A percentile compares a stretch with the other conserved stretches of the same genome.
Conservation (phyloP, 331 rosid species). For the Quercus lobata region DNA sequence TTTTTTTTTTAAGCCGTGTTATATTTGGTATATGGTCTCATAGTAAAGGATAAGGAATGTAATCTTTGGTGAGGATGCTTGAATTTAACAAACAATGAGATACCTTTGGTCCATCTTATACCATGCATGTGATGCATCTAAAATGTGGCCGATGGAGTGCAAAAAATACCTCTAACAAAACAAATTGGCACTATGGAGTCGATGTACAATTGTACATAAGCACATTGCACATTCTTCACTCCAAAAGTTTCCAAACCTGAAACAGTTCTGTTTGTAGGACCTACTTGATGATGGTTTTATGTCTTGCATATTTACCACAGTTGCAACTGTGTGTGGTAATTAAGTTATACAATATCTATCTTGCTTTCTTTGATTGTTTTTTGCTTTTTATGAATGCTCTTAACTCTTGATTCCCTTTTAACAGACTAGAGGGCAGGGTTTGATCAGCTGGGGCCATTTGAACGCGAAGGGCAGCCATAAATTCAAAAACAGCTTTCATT, state of each 20-base stretch:
- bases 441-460: neutral
- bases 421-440: neutral
- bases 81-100: neutral
- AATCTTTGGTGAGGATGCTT: neutral
- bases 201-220: neutral
- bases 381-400: neutral
- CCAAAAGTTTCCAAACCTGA: neutral
- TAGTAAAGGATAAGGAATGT: neutral
- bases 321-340: neutral
- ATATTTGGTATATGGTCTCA: neutral
- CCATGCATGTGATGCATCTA: neutral
- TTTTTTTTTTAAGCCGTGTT: neutral
- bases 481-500: slow-evolving; percentile 24
- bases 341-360: neutral
- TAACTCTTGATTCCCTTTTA: neutral
- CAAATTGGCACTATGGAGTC: neutral
- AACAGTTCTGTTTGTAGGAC: neutral
- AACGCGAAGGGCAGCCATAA: slow-evolving; percentile 5
- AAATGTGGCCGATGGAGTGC: neutral
- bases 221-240: neutral
- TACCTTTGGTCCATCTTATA: neutral
- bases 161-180: neutral
- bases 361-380: neutral
- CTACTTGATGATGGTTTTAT: neutral
- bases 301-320: neutral